Conservation (phyloP, 257 asterid genomes). For the Fraxinus cuspidata region DNA sequence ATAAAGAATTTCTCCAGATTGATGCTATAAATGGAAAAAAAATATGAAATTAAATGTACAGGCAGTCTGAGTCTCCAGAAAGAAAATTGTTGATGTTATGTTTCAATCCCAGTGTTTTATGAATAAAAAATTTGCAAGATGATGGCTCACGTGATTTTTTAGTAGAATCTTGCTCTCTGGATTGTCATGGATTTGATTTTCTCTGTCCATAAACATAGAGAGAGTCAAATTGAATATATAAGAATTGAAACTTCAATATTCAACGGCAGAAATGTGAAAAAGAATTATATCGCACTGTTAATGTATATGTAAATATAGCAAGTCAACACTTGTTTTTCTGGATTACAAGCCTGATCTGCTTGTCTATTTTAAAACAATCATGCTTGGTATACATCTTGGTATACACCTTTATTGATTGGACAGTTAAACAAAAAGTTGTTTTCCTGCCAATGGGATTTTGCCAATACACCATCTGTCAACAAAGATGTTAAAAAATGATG, state of each 20-base stretch:
- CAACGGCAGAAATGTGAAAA: constrained; percentile 4
- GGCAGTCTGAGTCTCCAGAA: not conserved
- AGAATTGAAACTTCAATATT: not conserved
- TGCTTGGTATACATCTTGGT: too few species aligned
- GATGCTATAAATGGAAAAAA: not conserved
- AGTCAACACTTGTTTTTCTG: not conserved
- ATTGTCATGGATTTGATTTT: not conserved
- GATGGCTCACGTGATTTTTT: not conserved
- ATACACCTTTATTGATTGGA: too few species aligned
- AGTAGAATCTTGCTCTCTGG: not conserved
- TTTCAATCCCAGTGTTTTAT: not conserved
- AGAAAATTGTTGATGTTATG: not conserved
- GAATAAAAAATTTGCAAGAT: not conserved
- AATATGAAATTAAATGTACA: not conserved
- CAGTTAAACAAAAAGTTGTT: too few species aligned
- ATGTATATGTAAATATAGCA: not conserved
- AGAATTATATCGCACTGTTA: constrained; percentile 30
- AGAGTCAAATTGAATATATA: not conserved
- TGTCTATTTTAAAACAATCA: not conserved
- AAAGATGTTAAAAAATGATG: too few species aligned
- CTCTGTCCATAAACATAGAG: not conserved
- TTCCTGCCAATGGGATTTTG: too few species aligned
- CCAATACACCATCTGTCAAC: too few species aligned
- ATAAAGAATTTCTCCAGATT: not conserved
- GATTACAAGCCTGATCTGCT: not conserved